Evolutionary conservation across 148 eudicot species (phyloP).

Genomic region (Heliosperma pusillum): DNA sequence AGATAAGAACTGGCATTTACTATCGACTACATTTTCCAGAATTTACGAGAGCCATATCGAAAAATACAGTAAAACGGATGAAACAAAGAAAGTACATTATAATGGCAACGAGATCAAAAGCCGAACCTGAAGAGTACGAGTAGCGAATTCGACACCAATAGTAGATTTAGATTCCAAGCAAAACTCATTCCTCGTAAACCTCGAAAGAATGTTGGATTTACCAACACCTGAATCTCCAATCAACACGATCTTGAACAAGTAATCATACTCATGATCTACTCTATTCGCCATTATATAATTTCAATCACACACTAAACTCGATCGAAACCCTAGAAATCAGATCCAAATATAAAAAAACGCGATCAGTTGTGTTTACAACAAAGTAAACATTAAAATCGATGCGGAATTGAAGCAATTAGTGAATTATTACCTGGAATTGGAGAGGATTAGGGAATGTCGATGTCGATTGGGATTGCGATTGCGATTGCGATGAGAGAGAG

Average conservation of each 20-base stretch:
- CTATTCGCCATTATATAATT: constrained; percentile 50
- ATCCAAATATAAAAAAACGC: constrained; percentile 25
- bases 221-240: constrained; percentile 78
- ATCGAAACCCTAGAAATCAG: constrained; percentile 22
- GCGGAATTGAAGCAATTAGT: not conserved
- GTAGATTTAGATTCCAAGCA: constrained; percentile 76
- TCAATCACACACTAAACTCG: not conserved
- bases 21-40: not conserved
- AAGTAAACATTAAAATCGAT: not conserved
- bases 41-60: not conserved
- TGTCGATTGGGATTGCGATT: too few relatives aligned
- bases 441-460: too few relatives aligned
- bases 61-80: not conserved
- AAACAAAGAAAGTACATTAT: too few relatives aligned
- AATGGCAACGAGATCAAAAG: not conserved
- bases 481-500: not conserved
- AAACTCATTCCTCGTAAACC: constrained; percentile 71
- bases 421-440: not conserved
- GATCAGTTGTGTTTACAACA: not conserved
- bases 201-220: constrained; percentile 62
- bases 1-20: not conserved
- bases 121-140: constrained; percentile 63
- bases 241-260: constrained; percentile 68
- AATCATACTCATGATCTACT: constrained; percentile 72
- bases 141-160: constrained; percentile 72